A percentile compares a stretch with the other conserved stretches of the same genome.
Evolutionary conservation across 345 rosid species (phyloP).

Genomic region (Eucalyptus paniculata): DNA sequence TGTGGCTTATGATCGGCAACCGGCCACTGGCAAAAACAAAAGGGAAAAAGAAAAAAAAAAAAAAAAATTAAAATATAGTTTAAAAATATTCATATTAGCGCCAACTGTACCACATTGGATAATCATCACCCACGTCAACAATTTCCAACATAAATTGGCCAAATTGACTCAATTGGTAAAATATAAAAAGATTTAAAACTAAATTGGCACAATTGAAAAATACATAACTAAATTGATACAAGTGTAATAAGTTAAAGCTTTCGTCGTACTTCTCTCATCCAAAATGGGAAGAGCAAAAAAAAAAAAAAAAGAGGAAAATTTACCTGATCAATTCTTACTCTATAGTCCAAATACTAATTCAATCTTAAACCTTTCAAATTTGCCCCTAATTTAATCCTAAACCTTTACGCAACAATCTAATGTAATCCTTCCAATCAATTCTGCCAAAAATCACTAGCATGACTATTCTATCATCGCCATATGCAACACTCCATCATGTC

Average conservation of each 20-base stretch:
- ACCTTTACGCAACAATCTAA: neutral
- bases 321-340: fast-evolving
- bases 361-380: neutral
- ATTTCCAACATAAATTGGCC: neutral
- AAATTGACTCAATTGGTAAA: neutral
- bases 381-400: neutral
- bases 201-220: neutral
- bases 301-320: neutral
- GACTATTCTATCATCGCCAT: neutral
- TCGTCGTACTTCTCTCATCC: neutral
- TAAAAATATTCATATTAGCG: fast-evolving
- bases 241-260: neutral
- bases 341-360: neutral
- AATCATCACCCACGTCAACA: fast-evolving
- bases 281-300: neutral
- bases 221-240: neutral
- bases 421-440: neutral
- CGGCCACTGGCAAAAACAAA: neutral
- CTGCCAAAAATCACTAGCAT: fast-evolving
- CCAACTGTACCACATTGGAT: neutral
- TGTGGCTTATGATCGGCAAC: neutral
- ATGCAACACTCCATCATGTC: neutral
- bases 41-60: neutral
- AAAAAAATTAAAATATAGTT: neutral
- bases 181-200: neutral